phyloP scores from a whole-genome alignment of 495 filamentous ascomycete genomes.

The Tetracladium marchalianum region DNA sequence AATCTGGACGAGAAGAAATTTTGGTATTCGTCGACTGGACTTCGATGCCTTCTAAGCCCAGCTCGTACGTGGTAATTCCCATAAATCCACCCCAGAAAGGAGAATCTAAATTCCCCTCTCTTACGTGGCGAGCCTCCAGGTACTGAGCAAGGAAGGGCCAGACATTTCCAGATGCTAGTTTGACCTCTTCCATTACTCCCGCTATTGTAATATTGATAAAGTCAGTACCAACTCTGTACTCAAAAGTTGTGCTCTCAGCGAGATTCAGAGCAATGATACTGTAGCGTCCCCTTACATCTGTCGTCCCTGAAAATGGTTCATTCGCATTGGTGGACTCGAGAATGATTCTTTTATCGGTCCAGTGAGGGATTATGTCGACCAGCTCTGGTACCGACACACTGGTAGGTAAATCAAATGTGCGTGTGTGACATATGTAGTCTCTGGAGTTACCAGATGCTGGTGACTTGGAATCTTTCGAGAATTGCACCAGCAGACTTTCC shows the following conservation, averaged over 20 bases:
- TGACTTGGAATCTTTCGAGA: slow-evolving; percentile 10
- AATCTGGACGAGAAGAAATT: slow-evolving; percentile 50
- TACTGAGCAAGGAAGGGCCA: slow-evolving; percentile 49
- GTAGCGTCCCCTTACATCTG: slow-evolving; percentile 45
- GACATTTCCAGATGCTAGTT: slow-evolving; percentile 25
- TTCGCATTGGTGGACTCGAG: slow-evolving; percentile 19
- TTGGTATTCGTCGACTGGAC: slow-evolving; percentile 24
- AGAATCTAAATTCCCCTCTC: slow-evolving; percentile 22
- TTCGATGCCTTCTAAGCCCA: slow-evolving; percentile 56
- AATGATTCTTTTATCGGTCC: slow-evolving; percentile 9
- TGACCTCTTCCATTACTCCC: background rate
- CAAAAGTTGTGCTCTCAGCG: slow-evolving; percentile 38
- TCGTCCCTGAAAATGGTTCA: background rate
- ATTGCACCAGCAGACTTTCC: slow-evolving; percentile 8
- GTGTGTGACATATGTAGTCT: slow-evolving; percentile 1
- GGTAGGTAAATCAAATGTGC: slow-evolving; percentile 1
- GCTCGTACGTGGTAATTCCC: slow-evolving; percentile 85
- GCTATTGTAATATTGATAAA: background rate
- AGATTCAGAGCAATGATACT: slow-evolving; percentile 59
- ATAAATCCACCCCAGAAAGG: slow-evolving; percentile 87
- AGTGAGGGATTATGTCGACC: slow-evolving; percentile 11
- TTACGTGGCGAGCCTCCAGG: slow-evolving; percentile 38
- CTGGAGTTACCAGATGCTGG: background rate
- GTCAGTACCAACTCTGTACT: slow-evolving; percentile 34
- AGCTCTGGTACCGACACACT: slow-evolving; percentile 10